These are phyloP conservation scores for Cetraspora pellucida DNA, from an alignment of 192 early-diverging fungal species.

Conservation along the genomic window DNA sequence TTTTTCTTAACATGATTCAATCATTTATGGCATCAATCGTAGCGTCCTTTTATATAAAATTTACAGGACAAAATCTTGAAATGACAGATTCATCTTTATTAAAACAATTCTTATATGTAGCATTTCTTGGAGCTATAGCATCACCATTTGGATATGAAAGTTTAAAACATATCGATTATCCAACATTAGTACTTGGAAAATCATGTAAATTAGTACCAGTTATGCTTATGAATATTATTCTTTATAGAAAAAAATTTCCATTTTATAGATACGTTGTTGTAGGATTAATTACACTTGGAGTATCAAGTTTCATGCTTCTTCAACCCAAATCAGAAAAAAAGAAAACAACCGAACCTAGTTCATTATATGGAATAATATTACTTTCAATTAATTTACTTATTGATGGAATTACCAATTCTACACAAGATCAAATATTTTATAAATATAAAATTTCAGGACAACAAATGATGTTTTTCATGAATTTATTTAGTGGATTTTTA, in stretches of 20 bases:
- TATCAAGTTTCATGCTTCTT: slow-evolving; percentile 91
- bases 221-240: slow-evolving; percentile 90
- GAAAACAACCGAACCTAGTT: slow-evolving; percentile 56
- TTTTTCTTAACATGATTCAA: slow-evolving; percentile 90
- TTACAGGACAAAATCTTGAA: slow-evolving; percentile 48
- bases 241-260: slow-evolving; percentile 88
- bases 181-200: slow-evolving; percentile 95
- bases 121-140: slow-evolving; percentile 72
- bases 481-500: slow-evolving; percentile 72
- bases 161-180: slow-evolving; percentile 94
- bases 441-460: slow-evolving; percentile 80
- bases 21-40: slow-evolving; percentile 75
- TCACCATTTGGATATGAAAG: slow-evolving; percentile 94
- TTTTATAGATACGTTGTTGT: slow-evolving; percentile 89
- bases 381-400: slow-evolving; percentile 84
- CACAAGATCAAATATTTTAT: slow-evolving; percentile 93
- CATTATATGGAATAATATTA: slow-evolving; percentile 79
- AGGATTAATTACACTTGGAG: slow-evolving; percentile 83
- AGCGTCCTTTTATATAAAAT: slow-evolving; percentile 73
- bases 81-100: slow-evolving; percentile 43
- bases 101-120: slow-evolving; percentile 73
- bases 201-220: slow-evolving; percentile 97
- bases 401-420: slow-evolving; percentile 95
- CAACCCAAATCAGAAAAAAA: slow-evolving; percentile 58
- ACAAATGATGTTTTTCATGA: slow-evolving; percentile 99